A percentile compares a stretch with the other conserved stretches of the same genome.
phyloP scores from a whole-genome alignment of 225 moss, liverwort and hornwort species.

The Polytrichum formosum region DNA sequence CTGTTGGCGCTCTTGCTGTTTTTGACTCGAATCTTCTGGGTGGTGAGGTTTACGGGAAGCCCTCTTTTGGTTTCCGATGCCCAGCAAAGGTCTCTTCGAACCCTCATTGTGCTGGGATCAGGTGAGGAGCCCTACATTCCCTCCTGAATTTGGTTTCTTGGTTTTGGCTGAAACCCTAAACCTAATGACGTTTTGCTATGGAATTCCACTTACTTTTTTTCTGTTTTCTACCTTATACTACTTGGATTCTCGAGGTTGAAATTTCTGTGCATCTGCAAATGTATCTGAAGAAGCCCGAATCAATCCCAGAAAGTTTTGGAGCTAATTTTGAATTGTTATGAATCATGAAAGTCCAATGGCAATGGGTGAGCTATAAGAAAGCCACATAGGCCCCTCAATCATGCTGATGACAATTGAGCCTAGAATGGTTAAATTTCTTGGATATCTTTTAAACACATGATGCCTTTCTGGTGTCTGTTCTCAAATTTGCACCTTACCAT shows the following conservation, averaged over 20 bases:
- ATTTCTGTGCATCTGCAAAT: conserved; percentile 3
- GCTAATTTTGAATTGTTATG: too few species aligned
- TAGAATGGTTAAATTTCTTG: too few species aligned
- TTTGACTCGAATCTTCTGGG: conserved; percentile 33
- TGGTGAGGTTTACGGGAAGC: conserved; percentile 35
- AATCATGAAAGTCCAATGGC: too few species aligned
- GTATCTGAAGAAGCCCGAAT: background rate
- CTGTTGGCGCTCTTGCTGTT: conserved; percentile 18
- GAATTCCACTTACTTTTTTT: background rate
- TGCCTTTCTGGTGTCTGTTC: too few species aligned
- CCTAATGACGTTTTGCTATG: background rate
- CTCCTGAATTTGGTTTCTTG: background rate
- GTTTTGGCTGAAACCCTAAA: background rate
- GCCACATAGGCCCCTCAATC: too few species aligned
- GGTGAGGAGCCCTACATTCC: conserved; percentile 17
- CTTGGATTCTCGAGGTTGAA: background rate
- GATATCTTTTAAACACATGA: too few species aligned
- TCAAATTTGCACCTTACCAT: too few species aligned
- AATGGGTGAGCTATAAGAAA: too few species aligned
- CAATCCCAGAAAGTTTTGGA: too few species aligned
- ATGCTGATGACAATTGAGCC: too few species aligned
- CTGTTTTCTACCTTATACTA: background rate
- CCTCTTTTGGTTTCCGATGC: conserved; percentile 15
- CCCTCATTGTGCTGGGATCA: conserved; percentile 63
- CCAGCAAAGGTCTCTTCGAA: conserved; percentile 38